Evolutionary conservation across 2,329 filamentous ascomycete species (phyloP).

Genomic region (Colletotrichum paranaense): DNA sequence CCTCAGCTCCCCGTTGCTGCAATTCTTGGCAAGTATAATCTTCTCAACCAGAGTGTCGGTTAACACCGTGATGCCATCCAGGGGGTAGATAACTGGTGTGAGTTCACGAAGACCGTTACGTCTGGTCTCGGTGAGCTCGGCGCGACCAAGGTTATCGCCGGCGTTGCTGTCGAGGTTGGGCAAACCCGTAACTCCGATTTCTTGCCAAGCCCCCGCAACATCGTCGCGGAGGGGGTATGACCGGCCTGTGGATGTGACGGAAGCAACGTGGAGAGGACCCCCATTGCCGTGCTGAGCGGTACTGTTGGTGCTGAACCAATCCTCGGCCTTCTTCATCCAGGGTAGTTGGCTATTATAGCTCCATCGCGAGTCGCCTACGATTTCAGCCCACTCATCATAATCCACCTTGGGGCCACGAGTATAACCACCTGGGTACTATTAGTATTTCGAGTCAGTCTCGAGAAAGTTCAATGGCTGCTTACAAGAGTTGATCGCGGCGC

Average conservation of each 20-base stretch:
- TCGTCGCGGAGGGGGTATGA: conserved; percentile 51
- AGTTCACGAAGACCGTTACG: conserved; percentile 39
- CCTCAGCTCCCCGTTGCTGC: background rate
- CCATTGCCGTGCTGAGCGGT: conserved; percentile 51
- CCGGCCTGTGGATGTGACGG: conserved; percentile 45
- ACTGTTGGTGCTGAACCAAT: conserved; percentile 41
- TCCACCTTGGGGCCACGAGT: conserved; percentile 52
- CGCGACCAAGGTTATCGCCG: conserved; percentile 46
- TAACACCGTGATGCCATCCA: conserved; percentile 41
- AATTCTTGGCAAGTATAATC: conserved; percentile 29
- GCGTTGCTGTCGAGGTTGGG: conserved; percentile 40
- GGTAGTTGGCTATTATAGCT: conserved; percentile 51
- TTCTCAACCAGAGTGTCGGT: conserved; percentile 40
- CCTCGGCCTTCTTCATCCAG: conserved; percentile 29
- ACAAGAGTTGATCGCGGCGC: conserved; percentile 25
- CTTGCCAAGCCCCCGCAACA: conserved; percentile 50
- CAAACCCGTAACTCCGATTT: conserved; percentile 48
- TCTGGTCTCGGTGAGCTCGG: conserved; percentile 43
- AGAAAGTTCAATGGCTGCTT: background rate
- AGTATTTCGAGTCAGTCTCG: background rate
- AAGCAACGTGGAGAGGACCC: conserved; percentile 49
- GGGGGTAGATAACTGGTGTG: conserved; percentile 40
- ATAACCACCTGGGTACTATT: conserved; percentile 45
- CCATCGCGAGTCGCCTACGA: conserved; percentile 47
- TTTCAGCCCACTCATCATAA: conserved; percentile 15